phyloP scores from a whole-genome alignment of 2,329 filamentous ascomycete species.

The Pezicula carpinea region DNA sequence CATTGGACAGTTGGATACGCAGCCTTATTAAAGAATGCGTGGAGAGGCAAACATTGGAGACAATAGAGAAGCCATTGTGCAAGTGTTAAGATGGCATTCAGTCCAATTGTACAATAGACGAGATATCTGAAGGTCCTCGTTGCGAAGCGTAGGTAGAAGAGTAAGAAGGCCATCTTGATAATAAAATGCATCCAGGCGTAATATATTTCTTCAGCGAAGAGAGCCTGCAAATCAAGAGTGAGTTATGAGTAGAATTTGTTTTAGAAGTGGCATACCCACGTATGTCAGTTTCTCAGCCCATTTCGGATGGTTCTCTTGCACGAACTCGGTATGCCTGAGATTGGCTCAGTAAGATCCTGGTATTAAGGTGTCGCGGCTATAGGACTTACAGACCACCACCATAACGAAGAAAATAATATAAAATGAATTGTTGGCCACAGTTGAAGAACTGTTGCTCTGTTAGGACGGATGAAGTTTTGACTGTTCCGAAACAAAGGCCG shows the following conservation, averaged over 20 bases:
- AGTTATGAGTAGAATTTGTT: not conserved
- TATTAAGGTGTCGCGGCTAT: not conserved
- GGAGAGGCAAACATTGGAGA: slow-evolving; percentile 29
- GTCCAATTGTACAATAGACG: slow-evolving; percentile 23
- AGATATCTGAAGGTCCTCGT: slow-evolving; percentile 19
- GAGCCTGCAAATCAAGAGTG: slow-evolving; percentile 8
- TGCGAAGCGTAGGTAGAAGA: slow-evolving; percentile 29
- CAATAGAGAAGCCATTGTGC: slow-evolving; percentile 25
- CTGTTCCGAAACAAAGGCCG: not conserved
- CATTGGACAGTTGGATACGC: slow-evolving; percentile 22
- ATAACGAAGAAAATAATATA: slow-evolving; percentile 11
- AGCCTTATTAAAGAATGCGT: slow-evolving; percentile 25
- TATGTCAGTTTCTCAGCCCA: slow-evolving; percentile 5
- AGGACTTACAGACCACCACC: slow-evolving; percentile 7
- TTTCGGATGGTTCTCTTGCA: slow-evolving; percentile 5
- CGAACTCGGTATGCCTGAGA: not conserved
- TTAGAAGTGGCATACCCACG: not conserved
- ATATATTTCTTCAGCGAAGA: slow-evolving; percentile 29
- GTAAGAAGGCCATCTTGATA: slow-evolving; percentile 30
- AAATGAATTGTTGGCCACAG: slow-evolving; percentile 9
- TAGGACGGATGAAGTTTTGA: not conserved
- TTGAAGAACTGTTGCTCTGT: slow-evolving; percentile 10
- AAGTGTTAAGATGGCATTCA: slow-evolving; percentile 24
- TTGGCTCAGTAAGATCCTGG: not conserved
- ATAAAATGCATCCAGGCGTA: slow-evolving; percentile 28